Conservation (phyloP, 768 basidiomycete species). For the Tubosaeta sp. region DNA sequence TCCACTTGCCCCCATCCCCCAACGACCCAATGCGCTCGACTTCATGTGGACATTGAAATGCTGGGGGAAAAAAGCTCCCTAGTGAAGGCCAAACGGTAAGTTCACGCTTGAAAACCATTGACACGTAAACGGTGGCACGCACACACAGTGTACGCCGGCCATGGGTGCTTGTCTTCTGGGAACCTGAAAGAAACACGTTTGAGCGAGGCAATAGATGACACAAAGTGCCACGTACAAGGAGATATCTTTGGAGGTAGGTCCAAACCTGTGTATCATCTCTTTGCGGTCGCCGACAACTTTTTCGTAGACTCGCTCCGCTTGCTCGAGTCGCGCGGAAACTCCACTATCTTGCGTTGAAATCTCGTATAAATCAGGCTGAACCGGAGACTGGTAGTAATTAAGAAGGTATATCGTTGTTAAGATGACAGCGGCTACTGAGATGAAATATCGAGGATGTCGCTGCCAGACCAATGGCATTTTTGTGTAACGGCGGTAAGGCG, state of each 20-base stretch:
- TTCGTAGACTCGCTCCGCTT: constrained; percentile 44
- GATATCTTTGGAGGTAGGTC: constrained; percentile 46
- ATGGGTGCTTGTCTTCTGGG: constrained; percentile 47
- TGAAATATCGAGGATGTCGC: constrained; percentile 51
- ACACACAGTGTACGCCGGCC: constrained; percentile 59
- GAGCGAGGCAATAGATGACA: constrained; percentile 2
- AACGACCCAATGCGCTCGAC: constrained; percentile 43
- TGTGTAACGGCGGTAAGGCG: not conserved
- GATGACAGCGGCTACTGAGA: constrained; percentile 40
- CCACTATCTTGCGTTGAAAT: constrained; percentile 29
- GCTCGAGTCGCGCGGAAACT: constrained; percentile 38
- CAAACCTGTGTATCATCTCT: constrained; percentile 50
- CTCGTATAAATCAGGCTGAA: constrained; percentile 21
- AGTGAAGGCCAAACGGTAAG: constrained; percentile 2
- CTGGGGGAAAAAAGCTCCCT: constrained; percentile 46
- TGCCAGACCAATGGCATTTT: constrained; percentile 32
- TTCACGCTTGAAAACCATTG: not conserved
- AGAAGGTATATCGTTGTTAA: constrained; percentile 47
- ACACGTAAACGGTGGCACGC: constrained; percentile 18
- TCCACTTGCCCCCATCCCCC: constrained; percentile 70
- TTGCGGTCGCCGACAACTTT: constrained; percentile 39
- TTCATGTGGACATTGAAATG: constrained; percentile 43
- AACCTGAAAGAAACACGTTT: constrained; percentile 36
- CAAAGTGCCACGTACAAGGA: constrained; percentile 27
- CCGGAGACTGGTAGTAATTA: constrained; percentile 30